Base-by-base conservation (phyloP, 78 protist species). In the Isochrysis galbana region DNA sequence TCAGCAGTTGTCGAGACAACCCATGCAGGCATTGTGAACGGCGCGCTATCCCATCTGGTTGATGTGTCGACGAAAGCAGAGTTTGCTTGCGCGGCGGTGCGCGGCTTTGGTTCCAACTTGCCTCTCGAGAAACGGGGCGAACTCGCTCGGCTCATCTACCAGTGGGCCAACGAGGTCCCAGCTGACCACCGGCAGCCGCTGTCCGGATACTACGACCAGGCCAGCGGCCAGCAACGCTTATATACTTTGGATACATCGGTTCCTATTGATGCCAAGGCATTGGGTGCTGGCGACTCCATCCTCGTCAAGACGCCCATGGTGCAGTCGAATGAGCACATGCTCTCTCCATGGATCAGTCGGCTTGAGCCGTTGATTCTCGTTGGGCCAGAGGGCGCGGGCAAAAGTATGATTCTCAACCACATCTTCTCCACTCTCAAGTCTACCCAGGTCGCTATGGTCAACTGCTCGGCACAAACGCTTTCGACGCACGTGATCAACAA, bases 331-430 rank as follows among this genome's bases (percentile, higher is more conserved):
- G 4, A 42, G 44, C 88, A 25, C 23, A 44, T 93, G 44, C 2
- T 96, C 38, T 1, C 0, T 36, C 94, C 96, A 78, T 95, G 97
- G 97, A 7, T 94, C 32, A 34, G 36, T 54, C 11, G 67, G 2
- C 29, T 47, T 34, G 91, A 87, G 46, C 96, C 93, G 21, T 88
- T 94, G 77, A 72, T 94, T 45, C 90, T 94, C 25, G 96, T 94
- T 23, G 96, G 96, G 34, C 96, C 96, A 29, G 94, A 94, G 93
- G 98, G 97, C 26, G n/a, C 92, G 38, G 98, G 98, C 48, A 97
- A 97, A 97, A 72, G 32, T 39, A 78, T 91, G 91, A 80, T 94
- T 83, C 93, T 97, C 44, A 14, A n/a, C 25, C 22, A 88, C 48
- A 10, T 19, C 46, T 84, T 97, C 94, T 29, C 38, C 67, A 0